Evolutionary conservation across 108 stramenopile species (phyloP).

Genomic region (Aurantiochytrium sp.): DNA sequence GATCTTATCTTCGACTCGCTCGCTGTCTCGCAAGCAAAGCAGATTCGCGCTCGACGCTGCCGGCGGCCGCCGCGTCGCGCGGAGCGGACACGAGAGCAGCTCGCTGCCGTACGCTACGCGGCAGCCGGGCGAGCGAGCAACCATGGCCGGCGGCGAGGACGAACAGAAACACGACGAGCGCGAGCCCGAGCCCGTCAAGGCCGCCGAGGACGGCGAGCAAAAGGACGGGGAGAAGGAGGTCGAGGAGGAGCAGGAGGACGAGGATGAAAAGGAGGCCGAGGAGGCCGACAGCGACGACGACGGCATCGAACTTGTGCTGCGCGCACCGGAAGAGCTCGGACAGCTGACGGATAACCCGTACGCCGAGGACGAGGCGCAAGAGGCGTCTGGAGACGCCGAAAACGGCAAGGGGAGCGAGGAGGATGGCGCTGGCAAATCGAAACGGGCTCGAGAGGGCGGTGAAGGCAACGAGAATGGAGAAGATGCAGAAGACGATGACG

Average conservation of each 20-base stretch:
- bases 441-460: neutral
- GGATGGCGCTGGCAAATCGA: neutral
- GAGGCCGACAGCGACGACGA: conserved; percentile 8
- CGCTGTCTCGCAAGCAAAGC: no score
- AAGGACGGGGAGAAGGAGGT: neutral
- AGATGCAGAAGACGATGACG: neutral
- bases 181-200: no score
- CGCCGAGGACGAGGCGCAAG: neutral
- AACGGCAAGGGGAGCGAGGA: no score
- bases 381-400: no score
- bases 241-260: neutral
- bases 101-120: no score
- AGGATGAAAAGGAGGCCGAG: neutral
- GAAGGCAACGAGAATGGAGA: neutral
- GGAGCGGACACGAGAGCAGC: no score
- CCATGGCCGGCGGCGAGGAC: no score
- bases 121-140: no score
- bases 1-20: no score
- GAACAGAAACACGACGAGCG: no score
- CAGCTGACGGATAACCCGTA: neutral
- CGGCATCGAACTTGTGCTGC: neutral
- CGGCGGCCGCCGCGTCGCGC: no score
- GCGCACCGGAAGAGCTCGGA: neutral
- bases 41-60: no score
- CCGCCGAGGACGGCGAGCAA: neutral